phyloP scores from a whole-genome alignment of 2,329 filamentous ascomycete genomes.

The Scytalidium sp. region DNA sequence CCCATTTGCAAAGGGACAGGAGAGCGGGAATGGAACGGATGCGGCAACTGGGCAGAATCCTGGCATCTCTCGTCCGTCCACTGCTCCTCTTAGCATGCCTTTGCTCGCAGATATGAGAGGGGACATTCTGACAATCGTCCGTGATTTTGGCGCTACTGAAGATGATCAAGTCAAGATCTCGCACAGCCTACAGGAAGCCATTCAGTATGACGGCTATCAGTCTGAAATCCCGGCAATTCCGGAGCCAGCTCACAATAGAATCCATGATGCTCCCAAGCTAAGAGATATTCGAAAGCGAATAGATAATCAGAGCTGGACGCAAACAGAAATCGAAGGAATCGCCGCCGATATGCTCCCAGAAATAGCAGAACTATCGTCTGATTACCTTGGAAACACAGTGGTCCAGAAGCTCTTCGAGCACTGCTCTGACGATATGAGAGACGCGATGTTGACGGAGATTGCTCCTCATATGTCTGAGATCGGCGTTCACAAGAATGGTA shows the following conservation, averaged over 20 bases:
- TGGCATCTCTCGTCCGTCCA: constrained; percentile 37
- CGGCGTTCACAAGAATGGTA: constrained; percentile 98
- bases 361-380: constrained; percentile 89
- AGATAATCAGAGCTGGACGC: constrained; percentile 86
- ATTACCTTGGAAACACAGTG: constrained; percentile 98
- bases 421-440: constrained; percentile 85
- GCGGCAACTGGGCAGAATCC: constrained; percentile 33
- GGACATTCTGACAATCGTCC: constrained; percentile 83
- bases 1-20: constrained; percentile 60
- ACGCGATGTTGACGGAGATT: constrained; percentile 87
- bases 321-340: constrained; percentile 86
- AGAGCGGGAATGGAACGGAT: constrained; percentile 39
- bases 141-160: constrained; percentile 80
- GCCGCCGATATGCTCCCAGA: constrained; percentile 94
- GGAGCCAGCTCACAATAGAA: constrained; percentile 82
- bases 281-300: constrained; percentile 97
- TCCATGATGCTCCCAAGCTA: constrained; percentile 91
- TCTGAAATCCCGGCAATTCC: constrained; percentile 86
- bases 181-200: constrained; percentile 70
- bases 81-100: constrained; percentile 62
- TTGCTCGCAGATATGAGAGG: constrained; percentile 73
- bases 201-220: constrained; percentile 68
- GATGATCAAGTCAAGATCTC: constrained; percentile 75
- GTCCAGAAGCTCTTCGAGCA: constrained; percentile 98
- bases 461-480: constrained; percentile 92